phyloP scores from a whole-genome alignment of 1,139 yeast genomes.

The Blastobotrys capitulatus region DNA sequence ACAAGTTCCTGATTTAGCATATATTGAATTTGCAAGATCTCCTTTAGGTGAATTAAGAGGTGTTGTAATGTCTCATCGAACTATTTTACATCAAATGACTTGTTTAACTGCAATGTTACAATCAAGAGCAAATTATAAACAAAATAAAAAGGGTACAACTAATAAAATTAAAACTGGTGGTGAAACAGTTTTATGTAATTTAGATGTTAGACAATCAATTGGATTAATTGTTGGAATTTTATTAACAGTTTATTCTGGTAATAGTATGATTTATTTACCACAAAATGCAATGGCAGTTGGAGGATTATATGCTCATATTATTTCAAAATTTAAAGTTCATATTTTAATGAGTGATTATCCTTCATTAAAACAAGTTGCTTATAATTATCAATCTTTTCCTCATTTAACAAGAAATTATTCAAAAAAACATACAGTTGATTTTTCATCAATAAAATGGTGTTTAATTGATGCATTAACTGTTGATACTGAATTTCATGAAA shows the following conservation, averaged over 20 bases:
- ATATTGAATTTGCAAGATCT: constrained; percentile 85
- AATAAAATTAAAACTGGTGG: constrained; percentile 10
- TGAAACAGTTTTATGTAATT: constrained; percentile 52
- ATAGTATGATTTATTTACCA: constrained; percentile 75
- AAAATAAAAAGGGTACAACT: constrained; percentile 8
- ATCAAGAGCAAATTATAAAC: constrained; percentile 40
- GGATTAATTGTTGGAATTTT: constrained; percentile 81
- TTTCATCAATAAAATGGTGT: constrained; percentile 82
- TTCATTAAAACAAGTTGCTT: constrained; percentile 87
- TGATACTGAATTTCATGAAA: constrained; percentile 89
- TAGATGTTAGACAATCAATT: constrained; percentile 82
- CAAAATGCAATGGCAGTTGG: constrained; percentile 69
- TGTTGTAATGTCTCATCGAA: constrained; percentile 84
- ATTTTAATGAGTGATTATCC: constrained; percentile 79
- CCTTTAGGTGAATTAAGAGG: constrained; percentile 92
- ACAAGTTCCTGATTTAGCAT: constrained; percentile 76
- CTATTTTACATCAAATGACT: constrained; percentile 83
- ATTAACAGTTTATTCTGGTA: constrained; percentile 81
- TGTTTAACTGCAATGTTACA: constrained; percentile 59
- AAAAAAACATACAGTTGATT: constrained; percentile 71
- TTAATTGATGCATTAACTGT: constrained; percentile 85
- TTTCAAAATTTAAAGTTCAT: constrained; percentile 66
- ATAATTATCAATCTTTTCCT: constrained; percentile 89
- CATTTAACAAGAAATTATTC: constrained; percentile 74
- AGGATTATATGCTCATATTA: constrained; percentile 80